A percentile compares a stretch with the other conserved stretches of the same genome.
Conservation (phyloP, 2,329 filamentous ascomycete genomes). For the Fusarium equiseti region DNA sequence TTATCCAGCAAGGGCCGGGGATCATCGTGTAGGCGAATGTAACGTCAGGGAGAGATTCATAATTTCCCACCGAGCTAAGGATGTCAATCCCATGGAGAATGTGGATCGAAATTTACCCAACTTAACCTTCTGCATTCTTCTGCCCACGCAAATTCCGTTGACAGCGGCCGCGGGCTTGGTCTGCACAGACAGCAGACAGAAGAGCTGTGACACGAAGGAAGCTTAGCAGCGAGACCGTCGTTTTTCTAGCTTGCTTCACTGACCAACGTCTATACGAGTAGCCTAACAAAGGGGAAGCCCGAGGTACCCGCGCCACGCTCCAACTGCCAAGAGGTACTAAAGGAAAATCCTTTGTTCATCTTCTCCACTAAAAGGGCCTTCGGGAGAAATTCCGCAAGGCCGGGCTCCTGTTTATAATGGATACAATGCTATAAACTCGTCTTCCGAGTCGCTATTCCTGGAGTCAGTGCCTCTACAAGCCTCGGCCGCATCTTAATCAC, state of each 20-base stretch:
- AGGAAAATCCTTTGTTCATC: neutral
- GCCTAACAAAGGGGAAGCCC: neutral
- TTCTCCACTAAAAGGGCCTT: neutral
- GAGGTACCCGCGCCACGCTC: neutral
- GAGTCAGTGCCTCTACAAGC: neutral
- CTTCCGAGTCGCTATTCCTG: neutral
- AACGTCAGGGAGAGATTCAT: neutral
- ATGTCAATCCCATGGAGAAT: neutral
- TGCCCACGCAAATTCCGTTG: slow-evolving; percentile 3
- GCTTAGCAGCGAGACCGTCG: neutral
- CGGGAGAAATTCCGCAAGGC: neutral
- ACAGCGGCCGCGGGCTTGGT: neutral
- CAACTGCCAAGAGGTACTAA: neutral
- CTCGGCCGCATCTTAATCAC: neutral
- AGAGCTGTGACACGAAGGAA: neutral
- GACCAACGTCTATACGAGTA: neutral
- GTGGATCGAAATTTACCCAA: neutral
- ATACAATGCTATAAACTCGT: neutral
- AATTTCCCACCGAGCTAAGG: neutral
- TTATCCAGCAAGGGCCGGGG: neutral
- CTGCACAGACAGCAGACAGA: neutral
- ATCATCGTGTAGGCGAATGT: neutral
- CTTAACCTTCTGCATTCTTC: neutral
- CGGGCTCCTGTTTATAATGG: neutral
- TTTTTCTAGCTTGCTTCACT: neutral